Base-by-base conservation (phyloP, 192 early-diverging fungal genomes). In the Lobosporangium transversale region DNA sequence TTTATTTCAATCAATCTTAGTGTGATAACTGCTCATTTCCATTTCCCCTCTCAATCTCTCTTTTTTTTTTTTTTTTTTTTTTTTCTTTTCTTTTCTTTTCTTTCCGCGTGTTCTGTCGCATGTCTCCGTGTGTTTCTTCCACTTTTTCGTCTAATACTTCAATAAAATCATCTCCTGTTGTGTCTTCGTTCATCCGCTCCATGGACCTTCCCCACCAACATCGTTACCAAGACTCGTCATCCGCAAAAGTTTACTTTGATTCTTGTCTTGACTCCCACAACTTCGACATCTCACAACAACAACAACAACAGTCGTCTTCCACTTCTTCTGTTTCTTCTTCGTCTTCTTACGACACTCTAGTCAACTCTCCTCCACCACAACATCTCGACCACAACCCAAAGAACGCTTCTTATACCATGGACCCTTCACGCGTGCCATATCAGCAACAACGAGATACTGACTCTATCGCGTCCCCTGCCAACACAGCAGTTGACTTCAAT, bases 161-260 rank as follows among this genome's bases (percentile, higher is more conserved):
- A 42, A 42, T 21, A 57, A 14, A 6, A 2, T 42, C 57, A 21
- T 21, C 57, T 21, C 42, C 37, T 15, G 48, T 51, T 26, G 60
- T 8, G 10, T 52, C 35, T 17, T 31, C 66, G 37, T 58, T 60
- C 50, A 57, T 66, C 35, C 26, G 43, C 51, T 57, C 53, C 24
- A 74, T 74, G 70, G 70, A 74, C 56, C 40, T 74, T 21, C 70
- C 70, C 2, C 70, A 74, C 29, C 70, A 74, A 60, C 61, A 65
- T 56, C 54, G 61, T 32, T 74, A 74, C 49, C 70, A 74, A 65
- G 70, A 74, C 62, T 62, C 47, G 26, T 58, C 55, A 32, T 58
- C 61, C 10, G 70, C 70, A 31, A 74, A 74, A 42, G 70, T 63
- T 15, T 65, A 52, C 36, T 74, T 74, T 23, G 70, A 74, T 21